These are phyloP conservation scores for Exophiala xenobiotica DNA, from an alignment of 2,329 filamentous ascomycete species.

Conservation along the genomic window DNA sequence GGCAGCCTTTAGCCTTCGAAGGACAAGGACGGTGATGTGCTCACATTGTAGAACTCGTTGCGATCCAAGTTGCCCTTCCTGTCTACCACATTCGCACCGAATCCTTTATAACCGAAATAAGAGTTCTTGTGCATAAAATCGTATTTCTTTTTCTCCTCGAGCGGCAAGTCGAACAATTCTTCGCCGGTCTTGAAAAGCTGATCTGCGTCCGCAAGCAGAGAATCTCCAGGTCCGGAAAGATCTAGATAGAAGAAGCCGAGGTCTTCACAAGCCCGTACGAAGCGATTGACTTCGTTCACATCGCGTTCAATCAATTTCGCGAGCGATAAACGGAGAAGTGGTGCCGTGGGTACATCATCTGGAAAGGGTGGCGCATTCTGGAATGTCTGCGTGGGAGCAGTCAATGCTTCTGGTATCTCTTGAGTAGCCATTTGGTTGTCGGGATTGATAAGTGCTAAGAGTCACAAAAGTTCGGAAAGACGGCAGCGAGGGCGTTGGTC, in stretches of 20 bases:
- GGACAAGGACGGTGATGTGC: constrained; percentile 12
- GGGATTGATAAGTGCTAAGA: background rate
- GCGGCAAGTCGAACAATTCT: constrained; percentile 48
- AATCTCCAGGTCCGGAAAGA: constrained; percentile 41
- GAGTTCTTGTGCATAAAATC: constrained; percentile 51
- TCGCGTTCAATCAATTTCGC: constrained; percentile 40
- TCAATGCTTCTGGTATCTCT: constrained; percentile 18
- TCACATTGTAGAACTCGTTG: constrained; percentile 57
- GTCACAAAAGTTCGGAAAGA: background rate
- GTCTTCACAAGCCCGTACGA: constrained; percentile 45
- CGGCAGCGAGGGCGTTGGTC: background rate
- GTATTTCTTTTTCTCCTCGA: constrained; percentile 56
- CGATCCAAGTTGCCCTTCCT: constrained; percentile 49
- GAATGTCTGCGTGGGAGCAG: constrained; percentile 20
- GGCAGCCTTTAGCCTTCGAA: constrained; percentile 11
- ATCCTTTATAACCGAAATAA: constrained; percentile 56
- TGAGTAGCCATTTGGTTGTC: constrained; percentile 17
- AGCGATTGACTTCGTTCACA: constrained; percentile 35
- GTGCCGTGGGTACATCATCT: constrained; percentile 43
- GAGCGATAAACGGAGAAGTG: constrained; percentile 45
- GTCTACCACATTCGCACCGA: constrained; percentile 50
- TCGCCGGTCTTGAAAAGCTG: constrained; percentile 48
- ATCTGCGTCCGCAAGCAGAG: constrained; percentile 46
- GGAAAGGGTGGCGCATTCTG: constrained; percentile 41
- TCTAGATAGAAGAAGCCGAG: constrained; percentile 61